Evolutionary conservation across 805 yeast genomes (phyloP).

Genomic region (Nakazawaea populi): DNA sequence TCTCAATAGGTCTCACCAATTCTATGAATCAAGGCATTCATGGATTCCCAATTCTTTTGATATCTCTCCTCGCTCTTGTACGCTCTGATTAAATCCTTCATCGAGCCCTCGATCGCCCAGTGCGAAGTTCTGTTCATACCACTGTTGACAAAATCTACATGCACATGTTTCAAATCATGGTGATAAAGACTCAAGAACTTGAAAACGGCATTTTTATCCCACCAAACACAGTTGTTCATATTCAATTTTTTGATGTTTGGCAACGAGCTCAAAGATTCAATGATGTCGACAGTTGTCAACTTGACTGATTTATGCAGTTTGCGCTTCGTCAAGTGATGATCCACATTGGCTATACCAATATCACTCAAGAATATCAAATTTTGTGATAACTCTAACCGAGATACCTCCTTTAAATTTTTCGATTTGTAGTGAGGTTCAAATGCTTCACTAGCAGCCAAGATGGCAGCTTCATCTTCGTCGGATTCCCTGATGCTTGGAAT

Average conservation of each 20-base stretch:
- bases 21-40: slow-evolving; percentile 1
- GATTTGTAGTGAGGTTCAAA: slow-evolving; percentile 8
- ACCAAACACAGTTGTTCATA: slow-evolving; percentile 25
- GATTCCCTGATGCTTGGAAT: slow-evolving; percentile 16
- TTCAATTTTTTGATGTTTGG: slow-evolving; percentile 30
- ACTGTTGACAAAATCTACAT: slow-evolving; percentile 36
- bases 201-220: slow-evolving; percentile 21
- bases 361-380: slow-evolving; percentile 24
- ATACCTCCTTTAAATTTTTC: background rate
- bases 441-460: background rate
- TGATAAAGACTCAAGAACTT: slow-evolving; percentile 16
- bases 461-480: slow-evolving; percentile 12
- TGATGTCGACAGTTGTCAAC: slow-evolving; percentile 9
- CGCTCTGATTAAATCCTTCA: background rate
- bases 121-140: slow-evolving; percentile 43
- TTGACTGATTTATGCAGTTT: slow-evolving; percentile 9
- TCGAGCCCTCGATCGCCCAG: slow-evolving; percentile 31
- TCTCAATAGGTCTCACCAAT: slow-evolving; percentile 9
- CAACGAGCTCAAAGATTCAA: slow-evolving; percentile 24
- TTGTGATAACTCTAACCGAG: slow-evolving; percentile 12
- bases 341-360: slow-evolving; percentile 19
- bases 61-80: slow-evolving; percentile 2
- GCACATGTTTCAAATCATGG: slow-evolving; percentile 12
- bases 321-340: slow-evolving; percentile 13
- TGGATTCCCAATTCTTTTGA: slow-evolving; percentile 6